phyloP scores from a whole-genome alignment of 2,329 filamentous ascomycete genomes.

The Colletotrichum sp. region DNA sequence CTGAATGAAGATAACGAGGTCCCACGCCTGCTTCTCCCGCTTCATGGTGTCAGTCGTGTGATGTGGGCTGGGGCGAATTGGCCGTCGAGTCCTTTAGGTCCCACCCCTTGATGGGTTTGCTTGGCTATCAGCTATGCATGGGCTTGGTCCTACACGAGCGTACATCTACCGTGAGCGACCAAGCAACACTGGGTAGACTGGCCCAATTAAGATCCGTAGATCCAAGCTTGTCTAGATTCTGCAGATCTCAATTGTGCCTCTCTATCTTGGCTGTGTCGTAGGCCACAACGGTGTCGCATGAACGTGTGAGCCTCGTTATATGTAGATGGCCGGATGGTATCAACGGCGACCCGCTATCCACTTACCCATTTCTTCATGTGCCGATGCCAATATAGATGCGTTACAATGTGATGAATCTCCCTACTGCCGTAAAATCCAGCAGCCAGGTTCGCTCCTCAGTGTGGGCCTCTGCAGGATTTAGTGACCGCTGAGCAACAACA shows the following conservation, averaged over 20 bases:
- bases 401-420: not conserved
- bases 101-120: not conserved
- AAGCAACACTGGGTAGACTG: not conserved
- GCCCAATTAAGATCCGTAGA: not conserved
- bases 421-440: not conserved
- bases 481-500: not conserved
- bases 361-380: not conserved
- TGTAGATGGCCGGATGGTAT: not conserved
- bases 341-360: not conserved
- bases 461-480: not conserved
- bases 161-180: not conserved
- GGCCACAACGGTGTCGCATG: not conserved
- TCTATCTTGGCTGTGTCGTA: not conserved
- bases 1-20: constrained; percentile 18
- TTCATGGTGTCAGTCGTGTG: not conserved
- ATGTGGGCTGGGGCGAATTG: not conserved
- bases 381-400: not conserved
- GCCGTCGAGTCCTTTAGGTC: not conserved
- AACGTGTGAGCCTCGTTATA: not conserved
- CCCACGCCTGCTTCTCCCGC: not conserved
- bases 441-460: not conserved
- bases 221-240: not conserved
- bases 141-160: not conserved
- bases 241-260: not conserved
- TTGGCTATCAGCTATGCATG: not conserved